These are phyloP conservation scores for Capsicum pubescens DNA, from an alignment of 257 asterid genomes.

Conservation along the genomic window DNA sequence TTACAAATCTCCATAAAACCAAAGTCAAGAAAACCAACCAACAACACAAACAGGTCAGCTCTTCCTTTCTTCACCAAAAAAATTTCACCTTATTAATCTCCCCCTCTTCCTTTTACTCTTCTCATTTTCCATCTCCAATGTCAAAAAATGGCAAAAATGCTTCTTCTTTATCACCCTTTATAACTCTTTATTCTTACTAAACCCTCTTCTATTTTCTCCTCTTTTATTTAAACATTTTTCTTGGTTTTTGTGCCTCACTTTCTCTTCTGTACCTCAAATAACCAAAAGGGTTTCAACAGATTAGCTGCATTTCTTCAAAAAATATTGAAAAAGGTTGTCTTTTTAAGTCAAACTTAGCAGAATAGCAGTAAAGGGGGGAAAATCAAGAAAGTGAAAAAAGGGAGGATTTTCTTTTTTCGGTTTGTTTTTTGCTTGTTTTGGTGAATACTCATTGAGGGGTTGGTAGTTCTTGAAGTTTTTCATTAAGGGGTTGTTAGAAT, in stretches of 20 bases:
- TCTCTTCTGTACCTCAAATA: not conserved
- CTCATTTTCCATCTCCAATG: constrained; percentile 27
- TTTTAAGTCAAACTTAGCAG: constrained; percentile 24
- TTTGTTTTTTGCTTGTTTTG: not conserved
- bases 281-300: not conserved
- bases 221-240: not conserved
- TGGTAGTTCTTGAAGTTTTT: constrained; percentile 34
- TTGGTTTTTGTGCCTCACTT: constrained; percentile 22
- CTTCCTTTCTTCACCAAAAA: constrained; percentile 33
- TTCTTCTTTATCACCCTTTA: constrained; percentile 40
- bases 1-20: constrained; percentile 11
- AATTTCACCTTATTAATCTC: constrained; percentile 26
- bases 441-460: not conserved
- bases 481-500: constrained; percentile 29
- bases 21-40: constrained; percentile 51
- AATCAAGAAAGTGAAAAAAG: constrained; percentile 1
- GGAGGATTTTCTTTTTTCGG: not conserved
- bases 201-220: constrained; percentile 16
- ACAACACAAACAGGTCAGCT: constrained; percentile 56
- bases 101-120: constrained; percentile 34
- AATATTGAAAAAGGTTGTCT: not conserved
- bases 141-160: constrained; percentile 31
- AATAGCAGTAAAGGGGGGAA: not conserved
- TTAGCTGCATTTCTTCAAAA: constrained; percentile 20
- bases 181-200: too few relatives aligned